Evolutionary conservation across 495 filamentous ascomycete species (phyloP), one percentile per base, ranked within the genome.

Genomic region (Elaphomyces granulatus): DNA sequence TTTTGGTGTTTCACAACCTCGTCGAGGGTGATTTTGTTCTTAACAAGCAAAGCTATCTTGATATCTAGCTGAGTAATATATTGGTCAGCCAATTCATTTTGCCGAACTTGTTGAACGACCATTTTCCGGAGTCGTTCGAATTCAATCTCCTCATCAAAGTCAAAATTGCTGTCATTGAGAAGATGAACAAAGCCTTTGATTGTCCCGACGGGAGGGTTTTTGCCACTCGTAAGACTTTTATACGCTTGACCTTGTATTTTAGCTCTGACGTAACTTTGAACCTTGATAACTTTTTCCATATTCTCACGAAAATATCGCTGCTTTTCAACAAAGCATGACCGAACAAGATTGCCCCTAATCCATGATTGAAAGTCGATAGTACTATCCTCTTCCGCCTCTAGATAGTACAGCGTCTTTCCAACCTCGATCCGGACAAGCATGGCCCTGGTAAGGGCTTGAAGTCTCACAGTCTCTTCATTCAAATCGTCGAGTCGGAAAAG

Each of bases 21-120:
- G 54, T 99, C 90, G 1, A 96, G 70, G 0, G 92, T 96, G 53
- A 99, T 99, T 62, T 96, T 99, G 63, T 96, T 96, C 67, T 96
- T 95, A 45, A 96, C 92, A 12, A 99, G 72, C 3, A 99, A 74
- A 9, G 88, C 90, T 52, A 99, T 99, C 63, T 99, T 99, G 68
- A 95, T 94, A 52, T 96, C 92, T 32, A 99, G 70, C 50, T 96
- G 88, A 49, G 92, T 87, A 50, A 99, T 93, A 50, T 96, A 96
- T 51, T 94, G 83, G 60, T 99, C 92, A 15, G 90, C 80, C 66
- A 93, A 72, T 56, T 99, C 90, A 47, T 96, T 96, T 47, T 94
- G 88, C 10, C 90, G 79, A 8, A 96, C 88, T 55, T 94, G 87
- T 52, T 95, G 88, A 16, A 96, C 87, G 2, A 99, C 90, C 3